Evolutionary conservation across 306 rosid genomes (phyloP).

Genomic region (Pachyrhizus erosus): DNA sequence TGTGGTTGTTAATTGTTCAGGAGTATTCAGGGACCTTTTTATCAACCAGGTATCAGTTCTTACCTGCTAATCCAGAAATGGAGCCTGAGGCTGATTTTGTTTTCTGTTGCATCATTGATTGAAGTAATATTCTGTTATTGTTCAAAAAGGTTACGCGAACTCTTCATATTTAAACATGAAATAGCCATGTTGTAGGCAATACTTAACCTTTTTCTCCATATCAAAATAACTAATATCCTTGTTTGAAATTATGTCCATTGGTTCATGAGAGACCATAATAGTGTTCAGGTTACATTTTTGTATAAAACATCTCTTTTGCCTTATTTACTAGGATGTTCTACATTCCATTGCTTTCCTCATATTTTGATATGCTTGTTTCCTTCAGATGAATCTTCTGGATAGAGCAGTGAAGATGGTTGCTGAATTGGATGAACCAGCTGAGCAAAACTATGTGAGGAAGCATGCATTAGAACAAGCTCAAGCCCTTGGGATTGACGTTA

Average conservation of each 20-base stretch:
- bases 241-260: background rate
- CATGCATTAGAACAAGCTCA: background rate
- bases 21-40: constrained; percentile 8
- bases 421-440: background rate
- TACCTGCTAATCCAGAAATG: background rate
- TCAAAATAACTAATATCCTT: background rate
- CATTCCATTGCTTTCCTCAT: background rate
- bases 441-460: background rate
- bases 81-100: background rate
- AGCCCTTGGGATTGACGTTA: background rate
- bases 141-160: background rate
- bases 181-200: background rate
- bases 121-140: background rate
- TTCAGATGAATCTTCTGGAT: constrained; percentile 5
- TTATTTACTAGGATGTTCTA: background rate
- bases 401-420: constrained; percentile 11
- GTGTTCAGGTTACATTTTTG: background rate
- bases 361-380: background rate
- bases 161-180: background rate
- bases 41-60: background rate
- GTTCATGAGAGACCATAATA: background rate
- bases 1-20: background rate
- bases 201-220: background rate
- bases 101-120: background rate
- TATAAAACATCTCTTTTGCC: background rate